phyloP scores from a whole-genome alignment of 73 alveolate species.

The Tetrahymena thermophila region DNA sequence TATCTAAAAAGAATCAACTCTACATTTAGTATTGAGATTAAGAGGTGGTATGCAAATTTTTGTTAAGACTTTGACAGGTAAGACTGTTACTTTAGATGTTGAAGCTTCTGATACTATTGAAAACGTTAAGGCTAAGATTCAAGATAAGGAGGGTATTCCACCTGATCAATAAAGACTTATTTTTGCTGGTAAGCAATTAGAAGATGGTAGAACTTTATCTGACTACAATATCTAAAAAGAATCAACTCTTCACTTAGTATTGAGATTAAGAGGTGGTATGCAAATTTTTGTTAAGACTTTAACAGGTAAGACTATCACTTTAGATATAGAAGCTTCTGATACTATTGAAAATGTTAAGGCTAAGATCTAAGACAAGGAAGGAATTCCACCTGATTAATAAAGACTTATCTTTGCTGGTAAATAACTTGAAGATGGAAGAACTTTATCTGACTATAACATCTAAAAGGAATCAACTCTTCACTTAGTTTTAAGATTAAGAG shows the following conservation, averaged over 20 bases:
- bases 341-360: conserved; percentile 51
- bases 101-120: background rate
- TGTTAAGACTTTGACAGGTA: conserved; percentile 45
- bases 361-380: conserved; percentile 53
- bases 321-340: conserved; percentile 52
- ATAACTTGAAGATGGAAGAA: conserved; percentile 39
- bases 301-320: conserved; percentile 45
- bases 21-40: conserved; percentile 25
- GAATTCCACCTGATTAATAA: conserved; percentile 44
- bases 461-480: conserved; percentile 9
- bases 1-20: conserved; percentile 38
- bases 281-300: conserved; percentile 43
- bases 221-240: conserved; percentile 47
- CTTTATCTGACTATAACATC: conserved; percentile 28
- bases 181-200: conserved; percentile 30
- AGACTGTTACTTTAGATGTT: conserved; percentile 19
- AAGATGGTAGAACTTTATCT: conserved; percentile 5
- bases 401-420: conserved; percentile 37
- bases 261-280: conserved; percentile 51
- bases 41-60: conserved; percentile 48
- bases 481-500: conserved; percentile 41
- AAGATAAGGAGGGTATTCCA: conserved; percentile 3
- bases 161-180: conserved; percentile 22
- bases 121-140: background rate
- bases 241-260: conserved; percentile 42